These are phyloP conservation scores for Lactarius hatsudake DNA, from an alignment of 768 basidiomycete genomes.

Conservation along the genomic window DNA sequence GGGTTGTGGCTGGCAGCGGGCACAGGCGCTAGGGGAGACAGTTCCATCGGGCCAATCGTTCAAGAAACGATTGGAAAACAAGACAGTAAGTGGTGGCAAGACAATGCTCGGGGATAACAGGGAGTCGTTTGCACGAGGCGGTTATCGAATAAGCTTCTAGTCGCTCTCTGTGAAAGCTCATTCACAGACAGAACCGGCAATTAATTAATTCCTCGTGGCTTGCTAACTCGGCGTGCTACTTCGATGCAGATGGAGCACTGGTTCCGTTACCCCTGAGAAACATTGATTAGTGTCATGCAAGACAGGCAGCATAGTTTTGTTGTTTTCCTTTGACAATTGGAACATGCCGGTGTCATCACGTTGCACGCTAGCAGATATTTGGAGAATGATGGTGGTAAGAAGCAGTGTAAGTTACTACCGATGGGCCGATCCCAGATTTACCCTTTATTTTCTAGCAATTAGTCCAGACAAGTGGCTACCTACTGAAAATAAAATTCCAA, in stretches of 20 bases:
- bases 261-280: background rate
- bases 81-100: conserved; percentile 4
- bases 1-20: background rate
- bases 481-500: too few species aligned
- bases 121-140: conserved; percentile 7
- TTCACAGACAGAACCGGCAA: too few species aligned
- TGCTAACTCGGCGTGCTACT: background rate
- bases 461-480: too few species aligned
- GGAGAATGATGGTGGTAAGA: background rate
- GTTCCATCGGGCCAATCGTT: background rate
- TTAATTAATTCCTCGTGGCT: background rate
- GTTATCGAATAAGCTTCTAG: conserved; percentile 9
- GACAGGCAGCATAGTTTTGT: background rate
- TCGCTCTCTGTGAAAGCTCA: background rate
- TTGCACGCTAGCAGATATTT: background rate
- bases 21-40: conserved; percentile 19
- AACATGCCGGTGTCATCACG: background rate
- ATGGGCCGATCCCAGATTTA: too few species aligned
- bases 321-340: background rate
- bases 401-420: background rate
- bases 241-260: conserved; percentile 7
- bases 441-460: too few species aligned
- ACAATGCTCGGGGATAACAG: background rate
- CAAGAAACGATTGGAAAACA: background rate
- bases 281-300: background rate